phyloP scores from a whole-genome alignment of 208 protist species.

The Trypanosoma mega region DNA sequence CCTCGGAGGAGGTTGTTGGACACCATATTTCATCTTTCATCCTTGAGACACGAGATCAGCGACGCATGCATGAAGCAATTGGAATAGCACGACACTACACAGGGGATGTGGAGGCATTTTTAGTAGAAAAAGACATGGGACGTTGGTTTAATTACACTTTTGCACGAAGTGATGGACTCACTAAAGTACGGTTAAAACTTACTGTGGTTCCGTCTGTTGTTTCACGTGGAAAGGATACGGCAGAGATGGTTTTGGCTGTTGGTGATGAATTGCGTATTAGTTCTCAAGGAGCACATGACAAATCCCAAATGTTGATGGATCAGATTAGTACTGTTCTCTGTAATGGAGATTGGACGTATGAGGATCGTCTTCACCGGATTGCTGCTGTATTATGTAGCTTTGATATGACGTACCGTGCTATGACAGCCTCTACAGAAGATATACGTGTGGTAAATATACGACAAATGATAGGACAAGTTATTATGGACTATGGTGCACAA shows the following conservation, averaged over 20 bases:
- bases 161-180: slow-evolving; percentile 74
- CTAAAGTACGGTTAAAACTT: slow-evolving; percentile 57
- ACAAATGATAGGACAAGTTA: slow-evolving; percentile 76
- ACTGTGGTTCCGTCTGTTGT: slow-evolving; percentile 57
- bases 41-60: slow-evolving; percentile 64
- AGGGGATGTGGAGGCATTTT: slow-evolving; percentile 59
- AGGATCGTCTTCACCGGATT: slow-evolving; percentile 60
- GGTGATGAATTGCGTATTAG: slow-evolving; percentile 51
- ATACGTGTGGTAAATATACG: slow-evolving; percentile 79
- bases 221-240: slow-evolving; percentile 38
- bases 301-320: slow-evolving; percentile 62
- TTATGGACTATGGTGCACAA: slow-evolving; percentile 82
- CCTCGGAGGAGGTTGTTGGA: slow-evolving; percentile 60
- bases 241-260: slow-evolving; percentile 72
- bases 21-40: slow-evolving; percentile 87
- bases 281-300: slow-evolving; percentile 48
- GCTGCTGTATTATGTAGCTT: slow-evolving; percentile 61
- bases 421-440: slow-evolving; percentile 66
- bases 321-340: slow-evolving; percentile 60
- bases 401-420: slow-evolving; percentile 67
- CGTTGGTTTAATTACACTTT: slow-evolving; percentile 44
- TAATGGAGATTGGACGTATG: slow-evolving; percentile 44
- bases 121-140: slow-evolving; percentile 14
- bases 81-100: slow-evolving; percentile 55
- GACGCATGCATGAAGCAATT: slow-evolving; percentile 63